Evolutionary conservation across 2,329 filamentous ascomycete species (phyloP), one percentile per base, ranked within the genome.

Genomic region (Lachnum nothofagi): DNA sequence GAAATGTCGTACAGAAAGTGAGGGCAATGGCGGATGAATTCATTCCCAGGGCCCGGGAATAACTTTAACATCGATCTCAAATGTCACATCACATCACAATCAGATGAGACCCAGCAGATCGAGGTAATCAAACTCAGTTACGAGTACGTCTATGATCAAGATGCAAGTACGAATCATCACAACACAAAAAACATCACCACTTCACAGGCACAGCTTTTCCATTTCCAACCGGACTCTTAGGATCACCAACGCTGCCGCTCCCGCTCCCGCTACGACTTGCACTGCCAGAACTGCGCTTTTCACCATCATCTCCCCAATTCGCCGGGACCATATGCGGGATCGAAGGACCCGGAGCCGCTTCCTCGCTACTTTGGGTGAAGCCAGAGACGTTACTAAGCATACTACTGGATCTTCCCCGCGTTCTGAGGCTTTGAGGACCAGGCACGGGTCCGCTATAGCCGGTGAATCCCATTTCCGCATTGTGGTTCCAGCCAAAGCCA

Each of bases 371-470:
- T 66, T 83, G 79, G 6, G 81, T 85, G 58, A 84, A 82, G 17
- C 80, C 80, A n/a, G 79, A 83, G 3, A 84, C 70, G 58, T 83
- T 77, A 60, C 80, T 83, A 2, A 85, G 74, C 81, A 85, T 85
- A 49, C 79, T 83, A 8, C 79, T 83, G 24, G 80, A 83, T 42
- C 81, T 76, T 19, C 79, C 80, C 38, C 80, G 68, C 25, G 56
- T 58, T 19, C 56, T 34, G 17, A 31, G 33, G 9, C 52, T 56
- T 22, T 52, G 55, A 19, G 52, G 38, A 8, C 53, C 23, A 8
- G 46, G 47, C 29, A 40, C 29, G 9, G 34, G 34, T 17, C 44
- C 37, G 20, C 44, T 41, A 51, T 49, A 42, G 44, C 46, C 31
- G 27, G 35, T 38, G 16, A 42, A 33, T 6, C 6, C 12, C 25